These are phyloP conservation scores for Trichophyton equinum DNA, from an alignment of 2,329 filamentous ascomycete genomes.

Conservation along the genomic window DNA sequence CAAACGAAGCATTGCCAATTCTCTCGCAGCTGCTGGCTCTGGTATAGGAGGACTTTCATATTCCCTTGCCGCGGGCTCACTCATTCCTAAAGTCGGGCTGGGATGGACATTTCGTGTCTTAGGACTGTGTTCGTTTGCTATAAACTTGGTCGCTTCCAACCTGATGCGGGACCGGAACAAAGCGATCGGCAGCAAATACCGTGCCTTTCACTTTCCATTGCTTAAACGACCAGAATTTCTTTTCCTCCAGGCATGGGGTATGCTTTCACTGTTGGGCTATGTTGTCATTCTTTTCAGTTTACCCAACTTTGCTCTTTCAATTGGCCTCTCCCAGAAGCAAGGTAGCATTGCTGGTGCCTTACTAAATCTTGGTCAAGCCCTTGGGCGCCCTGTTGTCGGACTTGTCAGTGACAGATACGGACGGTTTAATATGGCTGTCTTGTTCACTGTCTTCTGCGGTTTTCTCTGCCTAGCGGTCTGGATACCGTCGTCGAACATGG, in stretches of 20 bases:
- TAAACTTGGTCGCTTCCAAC: constrained; percentile 43
- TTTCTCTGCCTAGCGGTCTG: constrained; percentile 50
- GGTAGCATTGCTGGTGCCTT: constrained; percentile 50
- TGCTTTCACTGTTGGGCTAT: constrained; percentile 53
- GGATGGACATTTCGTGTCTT: constrained; percentile 51
- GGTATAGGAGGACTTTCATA: constrained; percentile 50
- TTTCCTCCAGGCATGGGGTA: constrained; percentile 46
- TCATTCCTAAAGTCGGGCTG: constrained; percentile 45
- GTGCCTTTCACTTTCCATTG: constrained; percentile 41
- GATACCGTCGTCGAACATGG: constrained; percentile 47
- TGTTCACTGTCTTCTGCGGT: constrained; percentile 44
- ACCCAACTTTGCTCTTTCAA: constrained; percentile 47
- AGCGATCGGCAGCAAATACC: constrained; percentile 40
- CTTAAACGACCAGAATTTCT: constrained; percentile 44
- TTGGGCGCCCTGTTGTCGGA: constrained; percentile 47
- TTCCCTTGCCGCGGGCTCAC: constrained; percentile 44
- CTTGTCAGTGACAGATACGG: constrained; percentile 50
- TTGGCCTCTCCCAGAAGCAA: constrained; percentile 48
- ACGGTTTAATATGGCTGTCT: constrained; percentile 49
- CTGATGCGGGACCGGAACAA: constrained; percentile 48
- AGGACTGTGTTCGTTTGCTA: constrained; percentile 41
- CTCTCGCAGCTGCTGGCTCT: constrained; percentile 45
- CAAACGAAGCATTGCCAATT: constrained; percentile 46
- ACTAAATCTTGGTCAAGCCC: constrained; percentile 49
- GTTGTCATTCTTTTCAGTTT: constrained; percentile 52